These are phyloP conservation scores for Trypanosoma platydactyli DNA, from an alignment of 208 protist genomes.

Conservation along the genomic window DNA sequence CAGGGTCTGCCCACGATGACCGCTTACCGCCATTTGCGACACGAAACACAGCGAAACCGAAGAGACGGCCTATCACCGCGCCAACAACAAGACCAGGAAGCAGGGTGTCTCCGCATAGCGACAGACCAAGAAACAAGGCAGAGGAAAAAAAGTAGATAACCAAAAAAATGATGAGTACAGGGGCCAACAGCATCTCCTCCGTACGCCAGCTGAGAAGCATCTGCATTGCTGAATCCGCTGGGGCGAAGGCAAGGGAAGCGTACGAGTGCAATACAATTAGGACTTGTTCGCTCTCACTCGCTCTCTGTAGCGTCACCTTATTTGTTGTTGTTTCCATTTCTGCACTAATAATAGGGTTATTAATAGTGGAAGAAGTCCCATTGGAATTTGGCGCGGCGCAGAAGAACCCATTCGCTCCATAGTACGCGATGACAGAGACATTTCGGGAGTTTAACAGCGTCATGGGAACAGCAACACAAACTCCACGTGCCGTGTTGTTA, in stretches of 20 bases:
- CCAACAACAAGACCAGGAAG: slow-evolving; percentile 34
- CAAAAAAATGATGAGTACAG: slow-evolving; percentile 37
- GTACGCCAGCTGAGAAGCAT: slow-evolving; percentile 46
- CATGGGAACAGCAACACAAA: slow-evolving; percentile 36
- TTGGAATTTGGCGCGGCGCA: slow-evolving; percentile 28
- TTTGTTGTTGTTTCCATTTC: too few relatives aligned
- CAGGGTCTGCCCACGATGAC: slow-evolving; percentile 50
- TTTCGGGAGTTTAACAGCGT: slow-evolving; percentile 38
- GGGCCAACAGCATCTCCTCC: slow-evolving; percentile 33
- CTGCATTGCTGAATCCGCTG: slow-evolving; percentile 51
- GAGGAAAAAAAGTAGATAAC: slow-evolving; percentile 44
- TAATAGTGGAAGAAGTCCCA: not conserved
- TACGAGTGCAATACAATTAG: slow-evolving; percentile 48
- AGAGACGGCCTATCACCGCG: slow-evolving; percentile 37
- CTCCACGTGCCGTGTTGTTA: slow-evolving; percentile 5
- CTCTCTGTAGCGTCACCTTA: too few relatives aligned
- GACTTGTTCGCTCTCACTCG: slow-evolving; percentile 12
- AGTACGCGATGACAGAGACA: slow-evolving; percentile 47
- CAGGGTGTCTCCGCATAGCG: slow-evolving; percentile 30
- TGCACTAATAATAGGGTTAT: not conserved
- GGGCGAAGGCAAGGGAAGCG: slow-evolving; percentile 52
- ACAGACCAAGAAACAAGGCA: slow-evolving; percentile 47
- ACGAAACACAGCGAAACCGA: slow-evolving; percentile 27
- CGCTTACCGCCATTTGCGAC: not conserved
- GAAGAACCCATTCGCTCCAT: slow-evolving; percentile 55